Evolutionary conservation across 495 filamentous ascomycete species (phyloP).

Genomic region (Aspergillus asperescens): DNA sequence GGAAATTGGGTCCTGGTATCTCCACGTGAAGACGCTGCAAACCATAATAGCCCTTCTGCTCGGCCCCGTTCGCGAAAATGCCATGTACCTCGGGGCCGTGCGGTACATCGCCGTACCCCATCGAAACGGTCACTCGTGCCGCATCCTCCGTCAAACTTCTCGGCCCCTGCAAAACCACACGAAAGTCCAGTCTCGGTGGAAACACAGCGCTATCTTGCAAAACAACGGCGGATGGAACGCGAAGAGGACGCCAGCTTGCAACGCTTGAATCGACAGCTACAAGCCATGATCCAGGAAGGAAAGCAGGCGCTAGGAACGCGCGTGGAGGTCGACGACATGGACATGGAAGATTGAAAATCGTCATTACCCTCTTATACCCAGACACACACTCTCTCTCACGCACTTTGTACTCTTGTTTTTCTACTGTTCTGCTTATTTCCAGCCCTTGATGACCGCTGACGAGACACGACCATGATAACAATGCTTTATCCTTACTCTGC

Average conservation of each 20-base stretch:
- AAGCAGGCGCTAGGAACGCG: conserved; percentile 79
- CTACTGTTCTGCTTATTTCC: not conserved
- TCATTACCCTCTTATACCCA: conserved; percentile 8
- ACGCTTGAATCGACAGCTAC: conserved; percentile 69
- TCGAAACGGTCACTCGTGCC: conserved; percentile 28
- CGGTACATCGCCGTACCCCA: conserved; percentile 10
- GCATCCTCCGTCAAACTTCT: conserved; percentile 21
- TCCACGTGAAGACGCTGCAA: conserved; percentile 17
- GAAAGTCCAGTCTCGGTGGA: conserved; percentile 52
- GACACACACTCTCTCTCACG: not conserved
- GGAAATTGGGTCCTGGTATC: conserved; percentile 76
- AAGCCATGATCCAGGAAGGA: conserved; percentile 82
- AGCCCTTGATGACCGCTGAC: conserved; percentile 6
- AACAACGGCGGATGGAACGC: conserved; percentile 62
- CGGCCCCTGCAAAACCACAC: conserved; percentile 33
- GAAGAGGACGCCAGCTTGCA: conserved; percentile 74
- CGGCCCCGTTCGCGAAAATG: conserved; percentile 1
- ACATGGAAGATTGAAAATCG: conserved; percentile 38
- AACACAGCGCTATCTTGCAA: conserved; percentile 60
- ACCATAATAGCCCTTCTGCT: not conserved
- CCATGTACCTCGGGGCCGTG: conserved; percentile 3
- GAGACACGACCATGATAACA: conserved; percentile 7
- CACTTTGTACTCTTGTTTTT: not conserved
- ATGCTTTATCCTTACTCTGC: conserved; percentile 1
- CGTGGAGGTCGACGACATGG: conserved; percentile 61